Base-by-base conservation (phyloP, 345 rosid species). In the Sapria himalayana region DNA sequence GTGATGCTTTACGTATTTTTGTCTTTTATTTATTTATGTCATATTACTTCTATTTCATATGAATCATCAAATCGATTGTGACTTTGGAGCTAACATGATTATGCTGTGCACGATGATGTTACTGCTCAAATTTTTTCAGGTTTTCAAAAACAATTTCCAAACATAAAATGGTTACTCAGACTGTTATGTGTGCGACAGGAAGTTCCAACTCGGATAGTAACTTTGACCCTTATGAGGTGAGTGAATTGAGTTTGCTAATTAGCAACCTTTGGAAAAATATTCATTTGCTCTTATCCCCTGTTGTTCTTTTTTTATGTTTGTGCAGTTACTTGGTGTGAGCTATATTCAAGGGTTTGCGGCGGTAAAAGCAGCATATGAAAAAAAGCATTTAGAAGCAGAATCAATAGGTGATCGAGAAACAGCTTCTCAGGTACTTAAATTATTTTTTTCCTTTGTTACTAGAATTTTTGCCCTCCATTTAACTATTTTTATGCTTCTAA, bases 251-350 rank as follows among this genome's bases (percentile, higher is more conserved):
- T n/a, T n/a, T n/a, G n/a, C n/a, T n/a, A n/a, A 12, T 13, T 36
- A 44, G 4, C 24, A 14, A 29, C 44, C 25, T 15, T 37, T 35
- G 1, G 45, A 18, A 7, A 8, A 2, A 9, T 41, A 7, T 22
- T 37, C 2, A 29, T 43, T 23, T 19, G 35, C 12, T 31, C 24
- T 27, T 29, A 11, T 15, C 20, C 9, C 15, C 19, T 2, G 13
- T 40, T 33, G 37, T 34, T n/a, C 25, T 39, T 13, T 3, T 49
- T 24, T 33, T 25, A 16, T 29, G 39, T 47, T 63, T 50, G n/a
- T n/a, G n/a, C 62, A 89, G 99, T 76, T 89, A 43, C 74, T 89
- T 58, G 99, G 95, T 27, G 95, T 84, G 41, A 79, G 55, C 64
- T 81, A 93, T 19, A 37, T 89, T 21, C 84, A 60, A 51, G 93